Conservation (phyloP, 2,329 filamentous ascomycete species). For the Acephala macrosclerotiorum region DNA sequence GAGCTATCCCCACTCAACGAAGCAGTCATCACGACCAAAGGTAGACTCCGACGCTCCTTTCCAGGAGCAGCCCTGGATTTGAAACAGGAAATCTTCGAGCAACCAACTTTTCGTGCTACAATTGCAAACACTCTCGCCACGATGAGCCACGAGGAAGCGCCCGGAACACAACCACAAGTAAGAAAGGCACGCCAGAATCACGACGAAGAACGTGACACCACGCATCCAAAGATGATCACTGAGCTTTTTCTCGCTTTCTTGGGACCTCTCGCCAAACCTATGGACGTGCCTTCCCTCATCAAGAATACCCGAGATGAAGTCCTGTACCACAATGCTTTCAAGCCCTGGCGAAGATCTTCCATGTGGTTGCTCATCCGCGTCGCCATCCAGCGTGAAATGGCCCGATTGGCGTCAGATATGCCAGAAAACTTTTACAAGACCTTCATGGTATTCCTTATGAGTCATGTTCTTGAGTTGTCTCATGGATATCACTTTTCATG, state of each 20-base stretch:
- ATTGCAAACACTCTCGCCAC: constrained; percentile 19
- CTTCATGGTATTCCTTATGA: constrained; percentile 57
- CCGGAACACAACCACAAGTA: constrained; percentile 1
- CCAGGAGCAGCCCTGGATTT: constrained; percentile 50
- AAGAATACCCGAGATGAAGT: constrained; percentile 64
- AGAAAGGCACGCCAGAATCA: constrained; percentile 15
- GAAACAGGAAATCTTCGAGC: constrained; percentile 29
- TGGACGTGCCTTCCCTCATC: constrained; percentile 43
- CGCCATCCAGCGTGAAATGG: constrained; percentile 48
- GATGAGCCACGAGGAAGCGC: constrained; percentile 17
- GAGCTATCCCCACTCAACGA: constrained; percentile 53
- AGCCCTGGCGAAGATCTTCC: constrained; percentile 59
- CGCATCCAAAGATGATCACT: constrained; percentile 57
- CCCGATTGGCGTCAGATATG: background rate
- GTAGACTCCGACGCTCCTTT: constrained; percentile 52
- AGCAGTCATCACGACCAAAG: constrained; percentile 46
- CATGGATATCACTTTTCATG: constrained; percentile 25
- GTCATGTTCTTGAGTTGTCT: constrained; percentile 43
- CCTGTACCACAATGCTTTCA: constrained; percentile 45
- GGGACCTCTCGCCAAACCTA: constrained; percentile 45
- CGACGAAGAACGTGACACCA: constrained; percentile 55
- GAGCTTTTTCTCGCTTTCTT: constrained; percentile 56
- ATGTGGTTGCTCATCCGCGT: constrained; percentile 64
- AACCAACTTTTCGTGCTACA: constrained; percentile 33
- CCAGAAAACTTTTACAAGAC: constrained; percentile 52